phyloP scores from a whole-genome alignment of 345 rosid species.

The Cochlearia excelsa region DNA sequence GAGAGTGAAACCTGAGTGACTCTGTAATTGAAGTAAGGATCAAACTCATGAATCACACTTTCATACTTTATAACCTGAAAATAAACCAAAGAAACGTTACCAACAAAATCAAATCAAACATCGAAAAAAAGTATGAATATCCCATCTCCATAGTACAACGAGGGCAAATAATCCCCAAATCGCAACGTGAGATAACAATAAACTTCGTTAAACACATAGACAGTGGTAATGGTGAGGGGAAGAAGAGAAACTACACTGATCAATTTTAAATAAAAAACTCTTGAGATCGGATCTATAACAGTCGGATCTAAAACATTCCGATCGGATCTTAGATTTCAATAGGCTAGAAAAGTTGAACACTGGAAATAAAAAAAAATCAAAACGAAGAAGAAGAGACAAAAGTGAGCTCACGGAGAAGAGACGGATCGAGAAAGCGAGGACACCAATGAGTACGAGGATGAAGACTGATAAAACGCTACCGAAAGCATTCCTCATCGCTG shows the following conservation, averaged over 20 bases:
- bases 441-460: conserved; percentile 88
- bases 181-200: background rate
- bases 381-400: background rate
- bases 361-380: too few relatives aligned
- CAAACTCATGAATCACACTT: conserved; percentile 97
- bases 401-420: conserved; percentile 76
- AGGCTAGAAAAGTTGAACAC: conserved; percentile 5
- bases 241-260: conserved; percentile 11
- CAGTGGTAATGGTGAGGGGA: background rate
- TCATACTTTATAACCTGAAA: conserved; percentile 95
- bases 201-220: background rate
- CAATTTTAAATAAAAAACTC: background rate
- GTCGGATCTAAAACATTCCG: background rate
- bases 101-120: background rate
- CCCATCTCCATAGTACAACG: too few relatives aligned
- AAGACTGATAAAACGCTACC: conserved; percentile 71
- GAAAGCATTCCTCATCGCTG: conserved; percentile 64
- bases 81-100: conserved; percentile 17
- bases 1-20: conserved; percentile 77
- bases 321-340: conserved; percentile 36
- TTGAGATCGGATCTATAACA: conserved; percentile 41
- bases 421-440: conserved; percentile 98
- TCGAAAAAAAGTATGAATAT: background rate
- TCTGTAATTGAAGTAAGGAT: conserved; percentile 96
- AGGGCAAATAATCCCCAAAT: too few relatives aligned